Percentiles rank a stretch among this genome's conserved stretches.
Evolutionary conservation across 768 basidiomycete genomes (phyloP).

Genomic region (Leccinum subgranulosum): DNA sequence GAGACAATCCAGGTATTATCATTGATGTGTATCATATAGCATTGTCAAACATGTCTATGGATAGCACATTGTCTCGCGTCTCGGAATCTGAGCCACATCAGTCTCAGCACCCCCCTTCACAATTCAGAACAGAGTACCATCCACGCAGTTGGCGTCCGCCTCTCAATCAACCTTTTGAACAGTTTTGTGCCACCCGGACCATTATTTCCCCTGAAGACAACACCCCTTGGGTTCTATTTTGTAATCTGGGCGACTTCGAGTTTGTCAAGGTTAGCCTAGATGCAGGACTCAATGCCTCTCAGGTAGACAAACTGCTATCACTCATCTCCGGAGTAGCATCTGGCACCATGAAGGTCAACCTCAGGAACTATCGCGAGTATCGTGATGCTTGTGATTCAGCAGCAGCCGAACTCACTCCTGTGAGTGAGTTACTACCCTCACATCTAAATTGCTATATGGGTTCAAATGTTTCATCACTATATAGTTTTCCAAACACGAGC

Average conservation of each 20-base stretch:
- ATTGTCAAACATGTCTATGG: no score
- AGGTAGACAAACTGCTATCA: conserved; percentile 1
- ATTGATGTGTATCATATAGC: background rate
- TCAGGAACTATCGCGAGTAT: conserved; percentile 1
- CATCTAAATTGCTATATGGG: no score
- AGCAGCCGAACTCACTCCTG: conserved; percentile 1
- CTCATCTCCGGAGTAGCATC: background rate
- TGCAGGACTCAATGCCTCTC: conserved; percentile 8
- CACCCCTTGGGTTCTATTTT: conserved; percentile 5
- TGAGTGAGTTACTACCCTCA: background rate
- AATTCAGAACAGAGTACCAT: no score
- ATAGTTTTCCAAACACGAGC: conserved; percentile 1
- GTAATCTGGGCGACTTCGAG: conserved; percentile 3
- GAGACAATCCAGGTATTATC: no score
- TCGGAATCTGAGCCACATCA: no score
- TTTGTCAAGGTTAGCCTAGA: conserved; percentile 9
- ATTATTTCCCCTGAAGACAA: conserved; percentile 3
- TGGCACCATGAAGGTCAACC: conserved; percentile 18
- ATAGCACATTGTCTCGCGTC: no score
- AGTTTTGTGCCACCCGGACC: no score
- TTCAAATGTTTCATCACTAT: no score
- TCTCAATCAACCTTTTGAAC: no score
- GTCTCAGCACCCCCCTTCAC: no score
- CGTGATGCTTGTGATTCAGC: background rate
- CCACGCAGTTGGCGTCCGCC: no score